phyloP scores from a whole-genome alignment of 352 stramenopile species.

The Halophytophthora polymorphica region DNA sequence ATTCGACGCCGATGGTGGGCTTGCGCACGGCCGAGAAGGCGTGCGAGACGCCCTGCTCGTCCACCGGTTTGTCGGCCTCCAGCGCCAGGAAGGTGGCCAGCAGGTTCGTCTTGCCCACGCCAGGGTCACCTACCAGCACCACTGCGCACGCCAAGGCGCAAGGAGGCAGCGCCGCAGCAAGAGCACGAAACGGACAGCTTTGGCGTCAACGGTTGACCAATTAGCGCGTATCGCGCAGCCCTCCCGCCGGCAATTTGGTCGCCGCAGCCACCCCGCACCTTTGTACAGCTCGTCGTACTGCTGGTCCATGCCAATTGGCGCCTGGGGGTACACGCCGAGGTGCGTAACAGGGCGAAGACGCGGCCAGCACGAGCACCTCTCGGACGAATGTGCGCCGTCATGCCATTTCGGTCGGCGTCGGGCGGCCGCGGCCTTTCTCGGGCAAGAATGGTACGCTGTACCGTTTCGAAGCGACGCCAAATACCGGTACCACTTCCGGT shows the following conservation, averaged over 20 bases:
- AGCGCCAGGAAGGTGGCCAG: conserved; percentile 72
- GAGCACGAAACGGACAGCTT: background rate
- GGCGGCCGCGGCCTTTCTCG: background rate
- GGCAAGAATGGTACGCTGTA: background rate
- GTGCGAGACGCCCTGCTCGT: conserved; percentile 34
- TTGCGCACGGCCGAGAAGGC: conserved; percentile 58
- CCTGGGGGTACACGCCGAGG: background rate
- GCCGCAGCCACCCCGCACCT: conserved; percentile 23
- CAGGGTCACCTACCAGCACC: conserved; percentile 74
- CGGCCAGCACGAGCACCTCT: too few relatives aligned
- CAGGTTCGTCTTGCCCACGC: conserved; percentile 91
- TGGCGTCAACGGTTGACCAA: background rate
- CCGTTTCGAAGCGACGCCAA: background rate
- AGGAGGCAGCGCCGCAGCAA: background rate
- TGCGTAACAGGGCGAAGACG: background rate
- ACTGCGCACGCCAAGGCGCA: conserved; percentile 26
- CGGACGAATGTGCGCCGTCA: background rate
- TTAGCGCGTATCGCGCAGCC: background rate
- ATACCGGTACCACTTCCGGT: background rate
- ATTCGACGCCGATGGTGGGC: conserved; percentile 80
- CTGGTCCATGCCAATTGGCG: conserved; percentile 36
- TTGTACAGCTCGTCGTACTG: conserved; percentile 83
- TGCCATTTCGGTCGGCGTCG: too few relatives aligned
- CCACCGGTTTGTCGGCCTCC: conserved; percentile 28
- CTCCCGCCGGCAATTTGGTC: background rate